Evolutionary conservation across 371 early-diverging fungal species (phyloP), one percentile per base, ranked within the genome.

Genomic region (Mucor irregularis): DNA sequence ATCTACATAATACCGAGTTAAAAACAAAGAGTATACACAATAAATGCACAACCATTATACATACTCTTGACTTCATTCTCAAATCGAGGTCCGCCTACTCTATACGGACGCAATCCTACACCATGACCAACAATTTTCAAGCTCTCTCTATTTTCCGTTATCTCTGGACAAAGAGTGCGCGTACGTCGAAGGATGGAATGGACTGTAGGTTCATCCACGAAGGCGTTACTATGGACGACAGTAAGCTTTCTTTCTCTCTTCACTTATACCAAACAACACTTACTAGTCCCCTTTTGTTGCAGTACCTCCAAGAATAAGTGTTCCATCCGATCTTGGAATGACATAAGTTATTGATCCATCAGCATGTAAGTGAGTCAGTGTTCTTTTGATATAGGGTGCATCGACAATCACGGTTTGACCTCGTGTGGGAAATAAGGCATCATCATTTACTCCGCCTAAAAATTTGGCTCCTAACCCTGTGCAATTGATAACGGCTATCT

Each of bases 261-360:
- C 4, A 13, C 16, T 16, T 35, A 35, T 24, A 28, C 9, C 38
- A 29, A 33, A 3, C 24, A 22, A 11, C 19, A 49, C 77, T 78
- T 79, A 89, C 88, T 53, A 71, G 53, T 88, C 78, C 61, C 84
- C 54, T 16, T 75, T 70, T 49, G 90, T 77, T 34, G 80, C 72
- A 3, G 91, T 90, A 14, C 92, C 92, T 25, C 94, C 94, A 0
- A 91, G 68, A 22, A 92, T 74, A 16, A 89, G 86, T 31, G 83
- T 80, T 0, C 91, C 92, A 63, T 89, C 85, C 13, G 85, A 76
- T 16, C 92, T 78, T 11, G 94, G 92, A 49, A 93, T 93, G 13
- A 91, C 63, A 69, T 93, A 93, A 25, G 82, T 84, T 30, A 84
- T 69, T n/a, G n/a, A n/a, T 22, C 72, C 43, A 54, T 68, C 50